Base-by-base conservation (phyloP, 306 rosid genomes). In the Citrullus colocynthis region DNA sequence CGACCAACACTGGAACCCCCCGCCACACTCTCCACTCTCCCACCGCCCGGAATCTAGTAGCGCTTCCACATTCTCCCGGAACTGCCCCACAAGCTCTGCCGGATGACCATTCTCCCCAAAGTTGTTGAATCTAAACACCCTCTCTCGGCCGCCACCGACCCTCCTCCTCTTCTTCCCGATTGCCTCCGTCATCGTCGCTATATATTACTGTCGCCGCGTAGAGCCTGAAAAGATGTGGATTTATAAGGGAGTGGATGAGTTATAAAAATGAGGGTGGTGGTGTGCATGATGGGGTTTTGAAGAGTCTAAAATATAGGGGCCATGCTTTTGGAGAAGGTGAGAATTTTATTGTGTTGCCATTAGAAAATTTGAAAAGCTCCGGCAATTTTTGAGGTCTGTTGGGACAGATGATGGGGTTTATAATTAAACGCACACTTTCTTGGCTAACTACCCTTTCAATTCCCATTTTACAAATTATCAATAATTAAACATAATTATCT, bases 31-130 rank as follows among this genome's bases (percentile, higher is more conserved):
- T 21, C 77, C 63, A 28, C 79, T 83, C 88, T 92, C 97, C 72
- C 80, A 75, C 80, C 86, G 90, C 2, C 91, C 98, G 77, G 82
- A 90, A 48, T 87, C 93, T 37, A 94, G 94, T 12, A 94, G 79
- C 3, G 87, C 82, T 39, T 75, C 90, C 39, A 92, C 92, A 20
- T 94, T 94, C 70, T 92, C 88, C 6, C 96, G 83, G 75, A 91
- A 91, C 30, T 84, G 71, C n/a, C 90, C 93, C 0, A 32, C 62
- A 34, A 89, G 87, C 83, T 82, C 89, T 32, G 84, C 84, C 0
- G 96, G 98, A 72, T 85, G 86, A 0, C 96, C 98, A 8, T 85
- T 78, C 75, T 91, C 91, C 3, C 93, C 97, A 44, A 94, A 94
- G 58, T 78, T 92, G 87, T 89, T 90, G 83, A 92, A 94, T 86